Conservation (phyloP, 2,329 filamentous ascomycete genomes). For the Xylariaceae sp. region DNA sequence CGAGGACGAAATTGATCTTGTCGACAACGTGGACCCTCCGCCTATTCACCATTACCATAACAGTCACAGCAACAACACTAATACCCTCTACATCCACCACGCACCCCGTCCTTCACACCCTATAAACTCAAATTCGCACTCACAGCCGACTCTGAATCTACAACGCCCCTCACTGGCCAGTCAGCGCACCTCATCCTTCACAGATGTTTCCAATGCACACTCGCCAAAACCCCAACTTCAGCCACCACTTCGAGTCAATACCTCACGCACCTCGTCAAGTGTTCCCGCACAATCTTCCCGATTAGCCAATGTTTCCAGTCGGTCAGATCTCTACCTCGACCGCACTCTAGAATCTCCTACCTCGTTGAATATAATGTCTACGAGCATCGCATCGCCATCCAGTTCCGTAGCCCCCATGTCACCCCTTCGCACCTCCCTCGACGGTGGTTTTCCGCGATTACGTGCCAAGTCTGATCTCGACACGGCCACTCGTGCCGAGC, state of each 20-base stretch:
- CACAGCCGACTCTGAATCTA: slow-evolving; percentile 40
- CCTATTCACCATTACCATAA: slow-evolving; percentile 4
- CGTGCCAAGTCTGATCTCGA: slow-evolving; percentile 67
- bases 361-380: slow-evolving; percentile 36
- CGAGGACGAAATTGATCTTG: slow-evolving; percentile 48
- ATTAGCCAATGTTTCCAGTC: slow-evolving; percentile 52
- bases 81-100: slow-evolving; percentile 37
- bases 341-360: slow-evolving; percentile 46
- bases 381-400: slow-evolving; percentile 40
- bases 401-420: slow-evolving; percentile 52
- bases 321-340: slow-evolving; percentile 55
- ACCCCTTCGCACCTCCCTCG: slow-evolving; percentile 64
- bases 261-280: slow-evolving; percentile 42
- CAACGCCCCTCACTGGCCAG: slow-evolving; percentile 48
- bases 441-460: slow-evolving; percentile 61
- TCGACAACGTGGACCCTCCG: neutral
- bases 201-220: slow-evolving; percentile 44
- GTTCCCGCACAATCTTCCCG: slow-evolving; percentile 44
- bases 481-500: slow-evolving; percentile 58
- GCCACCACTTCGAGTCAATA: slow-evolving; percentile 47
- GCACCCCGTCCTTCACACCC: slow-evolving; percentile 28
- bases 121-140: slow-evolving; percentile 33
- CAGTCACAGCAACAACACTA: slow-evolving; percentile 22
- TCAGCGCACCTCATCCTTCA: slow-evolving; percentile 48
- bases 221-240: slow-evolving; percentile 24